Base-by-base conservation (phyloP, 1,284 basidiomycete species). In the Trichosporon inkin region DNA sequence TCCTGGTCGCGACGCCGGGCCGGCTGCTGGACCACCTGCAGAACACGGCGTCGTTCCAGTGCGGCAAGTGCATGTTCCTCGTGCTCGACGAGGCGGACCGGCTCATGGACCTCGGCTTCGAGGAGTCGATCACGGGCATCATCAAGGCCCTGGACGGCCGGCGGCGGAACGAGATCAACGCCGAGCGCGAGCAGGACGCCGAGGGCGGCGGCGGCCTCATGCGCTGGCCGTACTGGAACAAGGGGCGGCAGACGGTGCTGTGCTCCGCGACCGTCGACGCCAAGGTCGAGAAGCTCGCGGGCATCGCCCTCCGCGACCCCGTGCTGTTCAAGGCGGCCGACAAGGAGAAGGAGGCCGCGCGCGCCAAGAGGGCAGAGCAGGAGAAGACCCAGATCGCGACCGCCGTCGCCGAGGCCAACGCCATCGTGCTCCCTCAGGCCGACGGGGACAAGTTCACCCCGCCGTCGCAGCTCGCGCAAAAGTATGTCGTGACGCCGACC, bases 221-320 rank as follows among this genome's bases (percentile, higher is more conserved):
- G 75, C 63, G 70, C 54, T 78, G 77, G 77, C 68, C 68, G 17
- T 89, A 92, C 72, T 95, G 90, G 90, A 80, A 83, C 14, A 79
- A 84, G 41, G 81, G 84, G 54, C 81, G 89, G 67, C 82, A 90
- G 67, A 95, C 92, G 0, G 82, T 99, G 16, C 83, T 99, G 13
- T 99, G 96, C 82, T 97, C 93, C 8, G 96, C 96, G 4, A 99
- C 96, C 0, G 92, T 99, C 40, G 85, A 89, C 57, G 93, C 96
- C 67, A 92, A 92, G 67, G 94, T 99, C 3, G 91, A 98, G 76
- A 89, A 90, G 67, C 81, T 99, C 20, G 92, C 94, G 0, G 93
- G 92, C 6, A 86, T 85, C 35, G 84, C 91, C 1, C 81, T 99
- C 36, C 80, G 75, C 51, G 68, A 82, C 53, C 82, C 83, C 0